phyloP scores from a whole-genome alignment of 2,329 filamentous ascomycete genomes.

The Neofusicoccum sp. region DNA sequence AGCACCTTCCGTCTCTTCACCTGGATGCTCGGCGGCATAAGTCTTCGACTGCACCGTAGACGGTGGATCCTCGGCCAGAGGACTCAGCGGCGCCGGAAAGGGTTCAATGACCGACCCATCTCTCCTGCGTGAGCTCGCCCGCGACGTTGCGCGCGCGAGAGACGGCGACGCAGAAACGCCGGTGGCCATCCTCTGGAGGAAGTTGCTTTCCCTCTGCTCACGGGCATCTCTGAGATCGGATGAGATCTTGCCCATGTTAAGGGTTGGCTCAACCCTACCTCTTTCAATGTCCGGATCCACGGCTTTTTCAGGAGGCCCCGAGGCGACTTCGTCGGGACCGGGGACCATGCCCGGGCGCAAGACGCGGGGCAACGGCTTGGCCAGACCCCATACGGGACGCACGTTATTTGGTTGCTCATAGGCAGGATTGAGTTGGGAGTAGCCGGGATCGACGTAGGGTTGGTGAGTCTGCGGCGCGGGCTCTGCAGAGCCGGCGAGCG shows the following conservation, averaged over 20 bases:
- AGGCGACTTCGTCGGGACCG: conserved; percentile 36
- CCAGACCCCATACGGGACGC: conserved; percentile 54
- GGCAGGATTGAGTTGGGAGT: conserved; percentile 53
- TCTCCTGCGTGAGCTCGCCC: conserved; percentile 1
- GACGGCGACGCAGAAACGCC: not conserved
- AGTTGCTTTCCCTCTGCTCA: conserved; percentile 29
- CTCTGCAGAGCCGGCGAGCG: conserved; percentile 11
- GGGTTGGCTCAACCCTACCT: conserved; percentile 40
- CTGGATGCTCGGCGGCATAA: not conserved
- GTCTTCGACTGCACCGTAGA: not conserved
- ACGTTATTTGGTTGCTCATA: conserved; percentile 52
- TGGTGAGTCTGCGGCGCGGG: not conserved
- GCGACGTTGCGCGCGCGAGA: not conserved
- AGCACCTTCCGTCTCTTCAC: not conserved
- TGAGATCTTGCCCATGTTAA: conserved; percentile 41
- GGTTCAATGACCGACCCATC: not conserved
- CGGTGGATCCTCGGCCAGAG: not conserved
- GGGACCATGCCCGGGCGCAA: conserved; percentile 55
- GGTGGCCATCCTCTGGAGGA: conserved; percentile 9
- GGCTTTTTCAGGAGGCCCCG: conserved; percentile 34
- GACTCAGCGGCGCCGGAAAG: not conserved
- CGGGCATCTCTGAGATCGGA: conserved; percentile 48
- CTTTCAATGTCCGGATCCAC: conserved; percentile 40
- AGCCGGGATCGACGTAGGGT: conserved; percentile 50
- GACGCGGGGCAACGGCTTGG: conserved; percentile 54